A percentile compares a stretch with the other conserved stretches of the same genome.
These are phyloP conservation scores for Fusarium phyllophilum DNA, from an alignment of 2,329 filamentous ascomycete species.

Conservation along the genomic window DNA sequence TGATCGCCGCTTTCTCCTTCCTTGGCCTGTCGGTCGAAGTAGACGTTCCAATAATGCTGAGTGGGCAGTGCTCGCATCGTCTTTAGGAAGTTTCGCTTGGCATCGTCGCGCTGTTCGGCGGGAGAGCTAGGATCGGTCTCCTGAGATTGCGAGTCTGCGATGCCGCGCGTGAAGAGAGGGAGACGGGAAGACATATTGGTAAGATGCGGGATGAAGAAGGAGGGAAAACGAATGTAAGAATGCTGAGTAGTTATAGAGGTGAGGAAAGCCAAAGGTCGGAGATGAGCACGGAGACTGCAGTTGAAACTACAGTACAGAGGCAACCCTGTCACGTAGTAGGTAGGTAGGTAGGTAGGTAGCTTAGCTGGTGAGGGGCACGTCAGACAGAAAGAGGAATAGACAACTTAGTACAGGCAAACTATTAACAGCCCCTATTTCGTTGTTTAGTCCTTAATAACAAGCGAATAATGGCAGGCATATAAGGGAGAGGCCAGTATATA, in stretches of 20 bases:
- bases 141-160: conserved; percentile 70
- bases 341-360: neutral
- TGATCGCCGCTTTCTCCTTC: conserved; percentile 52
- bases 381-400: conserved; percentile 38
- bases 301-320: conserved; percentile 16
- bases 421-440: conserved; percentile 13
- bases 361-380: conserved; percentile 38
- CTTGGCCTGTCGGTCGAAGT: conserved; percentile 66
- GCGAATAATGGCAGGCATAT: neutral
- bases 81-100: conserved; percentile 85
- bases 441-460: neutral
- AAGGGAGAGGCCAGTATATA: neutral
- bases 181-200: conserved; percentile 65
- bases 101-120: conserved; percentile 78
- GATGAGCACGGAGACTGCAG: conserved; percentile 25
- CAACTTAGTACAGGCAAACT: conserved; percentile 7
- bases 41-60: conserved; percentile 83
- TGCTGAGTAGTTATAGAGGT: neutral
- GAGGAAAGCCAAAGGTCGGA: conserved; percentile 11
- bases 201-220: neutral
- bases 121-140: conserved; percentile 71
- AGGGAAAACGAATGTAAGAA: conserved; percentile 29
- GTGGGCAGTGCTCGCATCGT: conserved; percentile 77
- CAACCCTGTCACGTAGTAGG: conserved; percentile 16
- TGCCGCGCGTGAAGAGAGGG: conserved; percentile 69